Conservation (phyloP, 495 filamentous ascomycete species). For the Hyaloscypha finlandica region DNA sequence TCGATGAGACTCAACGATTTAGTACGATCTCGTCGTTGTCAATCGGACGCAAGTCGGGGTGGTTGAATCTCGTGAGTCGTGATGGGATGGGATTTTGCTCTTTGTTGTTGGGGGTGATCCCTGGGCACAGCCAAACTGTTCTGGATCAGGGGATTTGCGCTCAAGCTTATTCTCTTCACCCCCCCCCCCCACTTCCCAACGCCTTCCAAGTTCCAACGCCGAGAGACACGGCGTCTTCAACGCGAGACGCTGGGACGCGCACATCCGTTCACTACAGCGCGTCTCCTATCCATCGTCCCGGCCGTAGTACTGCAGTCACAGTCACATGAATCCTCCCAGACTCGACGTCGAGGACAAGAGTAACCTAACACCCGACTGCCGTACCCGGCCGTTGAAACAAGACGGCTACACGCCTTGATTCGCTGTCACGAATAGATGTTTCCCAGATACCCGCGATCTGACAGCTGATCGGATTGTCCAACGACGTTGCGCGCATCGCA, state of each 20-base stretch:
- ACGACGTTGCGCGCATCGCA: constrained; percentile 3
- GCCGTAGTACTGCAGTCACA: not conserved
- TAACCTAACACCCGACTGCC: constrained; percentile 6
- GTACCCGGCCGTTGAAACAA: constrained; percentile 14
- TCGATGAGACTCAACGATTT: not conserved
- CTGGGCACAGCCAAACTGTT: not conserved
- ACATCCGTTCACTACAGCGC: not conserved
- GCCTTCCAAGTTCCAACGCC: too few species aligned
- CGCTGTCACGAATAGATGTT: constrained; percentile 7
- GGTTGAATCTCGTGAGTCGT: not conserved
- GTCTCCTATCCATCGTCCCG: not conserved
- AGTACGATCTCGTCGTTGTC: not conserved
- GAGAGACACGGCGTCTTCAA: too few species aligned
- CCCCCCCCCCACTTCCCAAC: too few species aligned
- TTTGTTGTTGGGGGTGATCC: too few species aligned
- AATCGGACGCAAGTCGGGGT: not conserved
- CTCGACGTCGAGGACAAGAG: not conserved
- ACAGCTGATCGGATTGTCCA: constrained; percentile 1
- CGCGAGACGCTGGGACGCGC: too few species aligned
- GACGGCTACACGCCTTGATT: constrained; percentile 15
- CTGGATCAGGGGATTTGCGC: not conserved
- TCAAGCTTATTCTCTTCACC: too few species aligned
- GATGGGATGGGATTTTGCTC: not conserved
- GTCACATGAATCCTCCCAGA: not conserved
- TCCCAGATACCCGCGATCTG: constrained; percentile 6